Evolutionary conservation across 139 green algal species (phyloP).

Genomic region (Ulvella scutata): DNA sequence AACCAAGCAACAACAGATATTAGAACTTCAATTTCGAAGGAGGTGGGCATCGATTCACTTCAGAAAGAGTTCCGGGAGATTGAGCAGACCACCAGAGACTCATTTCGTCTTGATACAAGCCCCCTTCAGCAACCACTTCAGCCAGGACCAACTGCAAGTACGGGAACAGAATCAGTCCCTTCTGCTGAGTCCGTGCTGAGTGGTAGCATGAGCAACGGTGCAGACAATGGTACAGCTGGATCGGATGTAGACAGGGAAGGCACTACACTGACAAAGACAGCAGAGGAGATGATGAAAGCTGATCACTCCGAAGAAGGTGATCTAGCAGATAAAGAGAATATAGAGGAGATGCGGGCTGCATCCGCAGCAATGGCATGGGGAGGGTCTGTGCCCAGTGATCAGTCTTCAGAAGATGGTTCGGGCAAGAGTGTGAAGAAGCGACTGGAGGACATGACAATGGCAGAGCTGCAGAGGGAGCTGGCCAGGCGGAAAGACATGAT

Average conservation of each 20-base stretch:
- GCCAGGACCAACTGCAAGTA: not conserved
- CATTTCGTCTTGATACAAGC: not conserved
- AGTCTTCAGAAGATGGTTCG: not conserved
- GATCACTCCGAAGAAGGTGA: not conserved
- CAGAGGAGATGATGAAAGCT: not conserved
- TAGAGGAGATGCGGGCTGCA: slow-evolving; percentile 58
- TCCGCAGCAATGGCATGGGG: slow-evolving; percentile 64
- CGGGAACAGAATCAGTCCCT: not conserved
- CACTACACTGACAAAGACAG: not conserved
- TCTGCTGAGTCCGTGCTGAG: not conserved
- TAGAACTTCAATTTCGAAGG: slow-evolving; percentile 73
- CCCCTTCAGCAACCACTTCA: too few species aligned
- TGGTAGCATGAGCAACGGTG: not conserved
- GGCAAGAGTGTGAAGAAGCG: slow-evolving; percentile 4
- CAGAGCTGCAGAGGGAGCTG: slow-evolving; percentile 68
- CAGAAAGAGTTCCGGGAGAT: slow-evolving; percentile 29
- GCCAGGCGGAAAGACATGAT: slow-evolving; percentile 19
- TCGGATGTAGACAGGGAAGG: not conserved
- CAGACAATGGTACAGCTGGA: not conserved
- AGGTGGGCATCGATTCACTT: slow-evolving; percentile 92
- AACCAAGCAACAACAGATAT: slow-evolving; percentile 73
- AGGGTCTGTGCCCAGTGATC: not conserved
- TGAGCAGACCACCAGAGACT: not conserved
- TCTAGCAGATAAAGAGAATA: slow-evolving; percentile 24
- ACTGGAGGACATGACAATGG: slow-evolving; percentile 33